A percentile compares a stretch with the other conserved stretches of the same genome.
Conservation (phyloP, 2,329 filamentous ascomycete genomes). For the Penicillium hesseltinei region DNA sequence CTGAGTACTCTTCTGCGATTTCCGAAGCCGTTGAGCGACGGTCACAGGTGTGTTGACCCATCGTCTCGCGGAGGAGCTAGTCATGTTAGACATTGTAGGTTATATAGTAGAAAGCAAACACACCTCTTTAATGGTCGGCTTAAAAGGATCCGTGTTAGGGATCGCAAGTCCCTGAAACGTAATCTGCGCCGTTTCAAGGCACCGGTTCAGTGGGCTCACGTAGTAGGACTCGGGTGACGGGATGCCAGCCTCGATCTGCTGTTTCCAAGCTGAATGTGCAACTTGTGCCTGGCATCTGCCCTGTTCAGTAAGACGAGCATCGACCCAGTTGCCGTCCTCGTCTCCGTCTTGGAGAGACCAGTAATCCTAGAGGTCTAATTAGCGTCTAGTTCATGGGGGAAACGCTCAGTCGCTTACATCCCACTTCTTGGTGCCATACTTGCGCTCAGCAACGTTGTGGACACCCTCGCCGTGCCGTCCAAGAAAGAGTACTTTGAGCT, state of each 20-base stretch:
- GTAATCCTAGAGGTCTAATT: constrained; percentile 45
- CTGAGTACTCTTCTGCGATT: constrained; percentile 51
- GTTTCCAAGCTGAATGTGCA: constrained; percentile 49
- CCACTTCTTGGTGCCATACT: constrained; percentile 60
- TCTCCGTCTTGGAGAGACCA: constrained; percentile 61
- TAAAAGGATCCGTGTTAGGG: constrained; percentile 48
- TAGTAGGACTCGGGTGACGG: constrained; percentile 57
- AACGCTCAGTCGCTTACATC: constrained; percentile 45
- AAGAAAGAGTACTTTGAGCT: constrained; percentile 58
- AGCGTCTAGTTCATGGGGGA: background rate
- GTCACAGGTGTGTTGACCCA: constrained; percentile 63
- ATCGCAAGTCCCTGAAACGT: constrained; percentile 53
- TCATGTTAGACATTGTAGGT: background rate
- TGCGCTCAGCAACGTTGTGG: constrained; percentile 60
- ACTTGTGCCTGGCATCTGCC: constrained; percentile 53
- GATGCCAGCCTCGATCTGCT: constrained; percentile 49
- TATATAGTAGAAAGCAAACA: background rate
- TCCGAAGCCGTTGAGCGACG: constrained; percentile 50
- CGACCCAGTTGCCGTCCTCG: constrained; percentile 54
- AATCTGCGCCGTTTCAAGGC: constrained; percentile 55
- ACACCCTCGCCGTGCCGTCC: constrained; percentile 61
- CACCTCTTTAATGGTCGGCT: constrained; percentile 58
- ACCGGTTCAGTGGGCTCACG: constrained; percentile 58
- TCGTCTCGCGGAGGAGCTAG: constrained; percentile 55
- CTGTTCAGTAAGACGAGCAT: constrained; percentile 55